A percentile compares a stretch with the other conserved stretches of the same genome.
Conservation (phyloP, 2,329 filamentous ascomycete species). For the Knufia petricola region DNA sequence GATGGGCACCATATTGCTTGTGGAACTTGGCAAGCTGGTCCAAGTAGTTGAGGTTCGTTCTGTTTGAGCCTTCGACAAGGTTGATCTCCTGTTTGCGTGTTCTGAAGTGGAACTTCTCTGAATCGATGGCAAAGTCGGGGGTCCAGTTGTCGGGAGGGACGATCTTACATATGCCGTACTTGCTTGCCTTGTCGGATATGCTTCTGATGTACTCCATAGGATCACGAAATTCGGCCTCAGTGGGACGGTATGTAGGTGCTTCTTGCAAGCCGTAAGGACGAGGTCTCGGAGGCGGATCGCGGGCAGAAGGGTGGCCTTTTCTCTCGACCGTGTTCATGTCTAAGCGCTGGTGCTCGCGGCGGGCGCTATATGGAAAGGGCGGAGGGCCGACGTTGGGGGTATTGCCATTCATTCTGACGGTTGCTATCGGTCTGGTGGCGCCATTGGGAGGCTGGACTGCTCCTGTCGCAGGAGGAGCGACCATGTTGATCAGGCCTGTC, state of each 20-base stretch:
- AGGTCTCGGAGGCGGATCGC: slow-evolving; percentile 65
- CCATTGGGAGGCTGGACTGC: slow-evolving; percentile 16
- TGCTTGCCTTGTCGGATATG: slow-evolving; percentile 72
- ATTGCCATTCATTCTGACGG: slow-evolving; percentile 33
- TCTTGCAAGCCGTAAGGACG: slow-evolving; percentile 79
- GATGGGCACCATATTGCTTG: slow-evolving; percentile 87
- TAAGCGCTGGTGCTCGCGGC: slow-evolving; percentile 55
- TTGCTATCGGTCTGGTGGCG: slow-evolving; percentile 14
- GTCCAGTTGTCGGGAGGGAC: slow-evolving; percentile 92
- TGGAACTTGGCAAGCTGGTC: slow-evolving; percentile 94
- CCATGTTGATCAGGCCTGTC: slow-evolving; percentile 14
- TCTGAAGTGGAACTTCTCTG: slow-evolving; percentile 94
- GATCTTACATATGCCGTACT: slow-evolving; percentile 91
- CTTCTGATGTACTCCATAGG: slow-evolving; percentile 89
- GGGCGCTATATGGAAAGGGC: slow-evolving; percentile 53
- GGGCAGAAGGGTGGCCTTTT: slow-evolving; percentile 67
- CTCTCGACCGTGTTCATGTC: slow-evolving; percentile 87
- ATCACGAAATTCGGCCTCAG: slow-evolving; percentile 87
- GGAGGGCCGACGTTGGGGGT: slow-evolving; percentile 35
- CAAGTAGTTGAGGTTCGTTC: slow-evolving; percentile 90
- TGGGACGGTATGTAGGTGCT: slow-evolving; percentile 82
- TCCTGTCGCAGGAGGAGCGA: slow-evolving; percentile 19
- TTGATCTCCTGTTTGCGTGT: slow-evolving; percentile 95
- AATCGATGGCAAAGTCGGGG: slow-evolving; percentile 90
- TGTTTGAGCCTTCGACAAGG: slow-evolving; percentile 93